Evolutionary conservation across 2,329 filamentous ascomycete genomes (phyloP).

Genomic region (Sporothrix dimorphospora): DNA sequence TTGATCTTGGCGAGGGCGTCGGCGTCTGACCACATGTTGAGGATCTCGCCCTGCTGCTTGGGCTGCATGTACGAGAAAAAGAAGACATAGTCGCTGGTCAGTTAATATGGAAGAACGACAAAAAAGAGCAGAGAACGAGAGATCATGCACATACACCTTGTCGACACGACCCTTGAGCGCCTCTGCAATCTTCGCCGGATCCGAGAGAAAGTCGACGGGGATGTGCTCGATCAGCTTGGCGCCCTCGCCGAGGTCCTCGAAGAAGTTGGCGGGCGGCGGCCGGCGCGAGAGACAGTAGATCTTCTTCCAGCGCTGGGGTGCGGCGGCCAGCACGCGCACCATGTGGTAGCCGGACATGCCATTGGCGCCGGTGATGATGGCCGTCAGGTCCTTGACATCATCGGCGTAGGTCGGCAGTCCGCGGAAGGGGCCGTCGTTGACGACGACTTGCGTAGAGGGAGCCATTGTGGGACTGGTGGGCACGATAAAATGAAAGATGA

Average conservation of each 20-base stretch:
- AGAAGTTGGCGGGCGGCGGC: constrained; percentile 45
- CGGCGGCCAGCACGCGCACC: constrained; percentile 51
- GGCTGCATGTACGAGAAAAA: constrained; percentile 60
- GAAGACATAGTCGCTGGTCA: constrained; percentile 47
- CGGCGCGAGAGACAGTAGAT: constrained; percentile 54
- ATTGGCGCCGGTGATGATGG: constrained; percentile 23
- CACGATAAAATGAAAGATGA: neutral
- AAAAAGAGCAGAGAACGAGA: neutral
- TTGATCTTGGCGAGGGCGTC: constrained; percentile 55
- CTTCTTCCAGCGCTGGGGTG: constrained; percentile 54
- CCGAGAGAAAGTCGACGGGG: constrained; percentile 42
- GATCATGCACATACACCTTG: neutral
- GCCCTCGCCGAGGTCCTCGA: constrained; percentile 37
- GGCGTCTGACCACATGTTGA: constrained; percentile 51
- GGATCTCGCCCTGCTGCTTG: constrained; percentile 38
- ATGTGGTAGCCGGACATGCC: constrained; percentile 38
- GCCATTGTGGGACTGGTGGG: neutral
- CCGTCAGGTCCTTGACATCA: constrained; percentile 17
- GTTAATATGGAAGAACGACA: neutral
- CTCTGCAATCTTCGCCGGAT: constrained; percentile 38
- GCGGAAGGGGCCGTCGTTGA: constrained; percentile 14
- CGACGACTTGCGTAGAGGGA: constrained; percentile 14
- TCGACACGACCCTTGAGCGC: constrained; percentile 4
- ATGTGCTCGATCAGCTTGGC: constrained; percentile 47
- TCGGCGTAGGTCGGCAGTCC: constrained; percentile 20